These are phyloP conservation scores for Mortierella sp. DNA, from an alignment of 371 early-diverging fungal genomes.

Conservation along the genomic window DNA sequence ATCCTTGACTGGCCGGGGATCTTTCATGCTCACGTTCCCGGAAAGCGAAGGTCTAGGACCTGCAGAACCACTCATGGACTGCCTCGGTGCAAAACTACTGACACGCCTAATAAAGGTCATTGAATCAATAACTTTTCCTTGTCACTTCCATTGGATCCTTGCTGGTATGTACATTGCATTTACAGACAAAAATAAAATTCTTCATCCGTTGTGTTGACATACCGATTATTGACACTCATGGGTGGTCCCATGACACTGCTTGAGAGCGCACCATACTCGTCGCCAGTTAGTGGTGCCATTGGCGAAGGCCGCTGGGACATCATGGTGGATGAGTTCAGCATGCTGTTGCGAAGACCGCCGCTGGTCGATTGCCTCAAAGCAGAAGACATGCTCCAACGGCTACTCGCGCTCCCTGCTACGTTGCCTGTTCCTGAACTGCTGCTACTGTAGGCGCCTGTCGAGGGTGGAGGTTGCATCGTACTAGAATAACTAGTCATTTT, in stretches of 20 bases:
- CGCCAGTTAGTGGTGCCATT: conserved; percentile 31
- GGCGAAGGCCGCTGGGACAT: conserved; percentile 46
- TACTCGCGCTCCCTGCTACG: conserved; percentile 7
- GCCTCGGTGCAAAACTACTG: conserved; percentile 30
- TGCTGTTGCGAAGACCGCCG: conserved; percentile 20
- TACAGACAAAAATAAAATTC: not conserved
- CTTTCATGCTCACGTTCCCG: conserved; percentile 46
- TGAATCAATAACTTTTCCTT: no score
- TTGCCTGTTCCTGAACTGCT: not conserved
- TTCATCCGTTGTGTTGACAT: not conserved
- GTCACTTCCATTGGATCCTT: no score
- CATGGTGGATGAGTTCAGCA: conserved; percentile 15
- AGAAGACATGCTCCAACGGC: conserved; percentile 45
- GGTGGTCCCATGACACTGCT: conserved; percentile 49
- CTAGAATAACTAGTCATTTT: not conserved
- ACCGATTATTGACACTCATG: conserved; percentile 18
- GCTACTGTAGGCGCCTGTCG: conserved; percentile 1
- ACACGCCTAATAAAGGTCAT: conserved; percentile 2
- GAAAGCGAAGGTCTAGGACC: conserved; percentile 10
- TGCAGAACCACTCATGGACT: conserved; percentile 25
- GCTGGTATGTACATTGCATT: not conserved
- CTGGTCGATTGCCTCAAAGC: conserved; percentile 30
- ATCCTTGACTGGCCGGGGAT: conserved; percentile 77
- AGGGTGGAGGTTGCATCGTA: conserved; percentile 20
- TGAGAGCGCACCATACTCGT: conserved; percentile 25